Percentiles rank a stretch among this genome's conserved stretches.
phyloP scores from a whole-genome alignment of 129 eudicot species.

The Tagetes erecta region DNA sequence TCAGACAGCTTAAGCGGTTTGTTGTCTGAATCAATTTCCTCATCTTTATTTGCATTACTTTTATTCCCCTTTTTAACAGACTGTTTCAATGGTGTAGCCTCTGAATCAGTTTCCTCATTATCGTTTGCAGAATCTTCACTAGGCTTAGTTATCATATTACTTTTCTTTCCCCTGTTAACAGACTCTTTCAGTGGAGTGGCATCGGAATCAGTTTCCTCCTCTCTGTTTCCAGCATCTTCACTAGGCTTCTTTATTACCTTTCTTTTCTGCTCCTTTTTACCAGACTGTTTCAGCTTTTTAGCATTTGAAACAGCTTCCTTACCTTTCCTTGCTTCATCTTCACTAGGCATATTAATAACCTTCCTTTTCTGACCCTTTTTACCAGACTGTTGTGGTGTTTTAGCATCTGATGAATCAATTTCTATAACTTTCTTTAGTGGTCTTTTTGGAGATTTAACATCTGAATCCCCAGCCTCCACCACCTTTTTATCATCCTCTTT shows the following conservation, averaged over 20 bases:
- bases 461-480: conserved; percentile 22
- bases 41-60: conserved; percentile 26
- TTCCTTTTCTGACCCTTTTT: conserved; percentile 36
- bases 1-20: conserved; percentile 32
- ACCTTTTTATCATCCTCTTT: conserved; percentile 25
- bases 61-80: background rate
- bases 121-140: conserved; percentile 34
- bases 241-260: conserved; percentile 33
- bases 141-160: conserved; percentile 35
- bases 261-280: conserved; percentile 39
- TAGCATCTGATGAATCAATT: conserved; percentile 34
- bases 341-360: background rate
- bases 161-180: conserved; percentile 35
- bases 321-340: background rate
- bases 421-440: conserved; percentile 23
- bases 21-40: conserved; percentile 47
- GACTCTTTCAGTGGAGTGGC: conserved; percentile 32
- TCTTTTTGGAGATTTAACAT: conserved; percentile 14
- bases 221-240: conserved; percentile 36
- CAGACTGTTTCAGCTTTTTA: conserved; percentile 32
- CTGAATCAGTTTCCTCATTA: conserved; percentile 43
- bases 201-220: conserved; percentile 43
- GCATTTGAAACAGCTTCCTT: conserved; percentile 33
- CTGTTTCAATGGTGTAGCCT: conserved; percentile 31
- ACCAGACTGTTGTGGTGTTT: conserved; percentile 30